A percentile compares a stretch with the other conserved stretches of the same genome.
These are phyloP conservation scores for Diplosphaera chodatii DNA, from an alignment of 139 green algal genomes.

Conservation along the genomic window DNA sequence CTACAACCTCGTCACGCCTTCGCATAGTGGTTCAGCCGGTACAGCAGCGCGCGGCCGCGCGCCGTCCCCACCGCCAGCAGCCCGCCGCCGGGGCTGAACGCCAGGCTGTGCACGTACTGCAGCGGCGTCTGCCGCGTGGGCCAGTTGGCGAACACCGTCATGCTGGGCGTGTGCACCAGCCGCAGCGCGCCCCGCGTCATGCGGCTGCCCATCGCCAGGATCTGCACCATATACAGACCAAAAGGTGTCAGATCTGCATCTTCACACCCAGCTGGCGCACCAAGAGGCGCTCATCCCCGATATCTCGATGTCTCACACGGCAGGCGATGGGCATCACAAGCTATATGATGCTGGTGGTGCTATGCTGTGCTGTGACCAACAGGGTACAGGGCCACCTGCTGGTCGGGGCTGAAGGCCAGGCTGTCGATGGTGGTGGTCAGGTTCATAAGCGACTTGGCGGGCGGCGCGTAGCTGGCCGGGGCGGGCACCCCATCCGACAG, in stretches of 20 bases:
- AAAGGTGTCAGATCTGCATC: too few relatives aligned
- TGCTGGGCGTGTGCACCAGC: constrained; percentile 76
- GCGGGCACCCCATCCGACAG: background rate
- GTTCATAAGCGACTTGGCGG: constrained; percentile 69
- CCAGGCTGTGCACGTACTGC: constrained; percentile 76
- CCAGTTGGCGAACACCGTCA: constrained; percentile 91
- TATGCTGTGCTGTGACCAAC: too few relatives aligned
- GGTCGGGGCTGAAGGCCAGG: constrained; percentile 77
- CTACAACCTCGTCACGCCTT: background rate
- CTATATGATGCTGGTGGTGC: too few relatives aligned
- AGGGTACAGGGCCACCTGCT: constrained; percentile 43
- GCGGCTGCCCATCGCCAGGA: constrained; percentile 73
- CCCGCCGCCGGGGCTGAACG: constrained; percentile 79
- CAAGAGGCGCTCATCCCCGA: too few relatives aligned
- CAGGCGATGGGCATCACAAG: too few relatives aligned
- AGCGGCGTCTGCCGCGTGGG: constrained; percentile 76
- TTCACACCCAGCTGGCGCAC: too few relatives aligned
- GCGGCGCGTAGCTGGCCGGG: constrained; percentile 1
- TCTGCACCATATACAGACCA: constrained; percentile 15
- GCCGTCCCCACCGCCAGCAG: constrained; percentile 87
- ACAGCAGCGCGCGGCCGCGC: constrained; percentile 77
- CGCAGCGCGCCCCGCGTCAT: constrained; percentile 83
- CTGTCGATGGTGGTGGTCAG: constrained; percentile 79
- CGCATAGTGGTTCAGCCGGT: constrained; percentile 83
- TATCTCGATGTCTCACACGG: too few relatives aligned